These are phyloP conservation scores for Tolypocladium ophioglossoides DNA, from an alignment of 2,329 filamentous ascomycete species.

Conservation along the genomic window DNA sequence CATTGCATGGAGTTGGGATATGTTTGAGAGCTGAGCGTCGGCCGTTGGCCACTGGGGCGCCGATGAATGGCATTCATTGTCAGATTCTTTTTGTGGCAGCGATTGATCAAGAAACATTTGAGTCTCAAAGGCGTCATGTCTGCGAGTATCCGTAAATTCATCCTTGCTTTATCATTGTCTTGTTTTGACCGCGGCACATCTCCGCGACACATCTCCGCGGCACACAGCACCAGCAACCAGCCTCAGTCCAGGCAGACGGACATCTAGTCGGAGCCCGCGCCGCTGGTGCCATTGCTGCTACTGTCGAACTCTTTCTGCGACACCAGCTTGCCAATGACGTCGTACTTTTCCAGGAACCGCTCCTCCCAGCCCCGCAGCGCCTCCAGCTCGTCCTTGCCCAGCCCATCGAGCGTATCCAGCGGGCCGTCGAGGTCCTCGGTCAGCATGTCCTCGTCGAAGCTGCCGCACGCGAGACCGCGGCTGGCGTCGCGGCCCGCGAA, in stretches of 20 bases:
- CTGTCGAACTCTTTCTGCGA: slow-evolving; percentile 29
- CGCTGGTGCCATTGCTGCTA: neutral
- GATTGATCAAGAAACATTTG: neutral
- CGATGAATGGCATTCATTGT: neutral
- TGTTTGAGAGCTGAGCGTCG: neutral
- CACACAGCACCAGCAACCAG: neutral
- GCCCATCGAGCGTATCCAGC: slow-evolving; percentile 62
- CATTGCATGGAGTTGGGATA: slow-evolving; percentile 24
- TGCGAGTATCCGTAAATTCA: too few relatives aligned
- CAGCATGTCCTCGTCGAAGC: slow-evolving; percentile 92
- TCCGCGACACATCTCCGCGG: neutral
- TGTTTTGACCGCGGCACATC: too few relatives aligned
- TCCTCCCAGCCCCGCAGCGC: slow-evolving; percentile 87
- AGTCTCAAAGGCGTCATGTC: neutral
- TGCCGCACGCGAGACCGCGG: slow-evolving; percentile 77
- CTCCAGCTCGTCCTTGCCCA: slow-evolving; percentile 68
- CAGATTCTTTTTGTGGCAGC: neutral
- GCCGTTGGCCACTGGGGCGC: neutral
- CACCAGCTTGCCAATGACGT: slow-evolving; percentile 84
- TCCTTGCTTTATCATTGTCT: too few relatives aligned
- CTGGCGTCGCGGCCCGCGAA: slow-evolving; percentile 90
- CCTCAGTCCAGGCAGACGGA: neutral
- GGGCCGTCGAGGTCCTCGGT: slow-evolving; percentile 82
- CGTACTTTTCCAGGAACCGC: slow-evolving; percentile 85
- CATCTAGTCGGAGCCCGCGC: neutral